Base-by-base conservation (phyloP, 2,329 filamentous ascomycete genomes). In the Pseudogymnoascus sp. region DNA sequence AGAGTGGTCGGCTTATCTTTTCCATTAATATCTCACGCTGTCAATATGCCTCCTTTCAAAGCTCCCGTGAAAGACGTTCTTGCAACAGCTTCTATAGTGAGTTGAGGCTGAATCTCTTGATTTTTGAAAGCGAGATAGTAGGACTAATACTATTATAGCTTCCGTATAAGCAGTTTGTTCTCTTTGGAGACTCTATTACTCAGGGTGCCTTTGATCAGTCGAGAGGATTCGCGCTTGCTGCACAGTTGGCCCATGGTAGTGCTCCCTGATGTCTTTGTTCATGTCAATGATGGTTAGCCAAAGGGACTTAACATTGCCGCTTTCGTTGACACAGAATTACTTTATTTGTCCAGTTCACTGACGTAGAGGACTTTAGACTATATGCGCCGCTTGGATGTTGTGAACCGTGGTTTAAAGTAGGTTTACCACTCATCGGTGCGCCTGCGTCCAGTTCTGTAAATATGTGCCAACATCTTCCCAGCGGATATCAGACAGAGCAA, bases 141-240 rank as follows among this genome's bases (percentile, higher is more conserved):
- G 7, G 23, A 6, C 50, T 56, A 34, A 56, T 18, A 21, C 18
- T 34, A 18, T 34, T 21, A 4, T 14, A 56, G 50, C 25, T 56
- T 10, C 50, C 50, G n/a, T 56, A 56, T 18, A 34, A 34, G 50
- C 90, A 93, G 71, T 80, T 93, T 69, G 80, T 97, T 66, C 84
- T 97, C 21, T 89, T 97, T 66, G 93, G 93, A 63, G 95, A 97
- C 77, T 96, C 91, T 36, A 88, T 97, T 66, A 88, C 93, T 59
- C 87, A 97, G 72, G 79, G 82, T 44, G 83, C 86, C 1, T 83
- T 83, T 67, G 79, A 82, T 37, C 79, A 86, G 59, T 76, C 82
- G 10, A 77, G 84, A 63, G 90, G 89, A 18, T 93, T 93, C 75
- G 90, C 83, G 0, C 90, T 96, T 70, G 85, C 87, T 64, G 84